Conservation (phyloP, 2,329 filamentous ascomycete genomes). For the Cladosporium sp. region DNA sequence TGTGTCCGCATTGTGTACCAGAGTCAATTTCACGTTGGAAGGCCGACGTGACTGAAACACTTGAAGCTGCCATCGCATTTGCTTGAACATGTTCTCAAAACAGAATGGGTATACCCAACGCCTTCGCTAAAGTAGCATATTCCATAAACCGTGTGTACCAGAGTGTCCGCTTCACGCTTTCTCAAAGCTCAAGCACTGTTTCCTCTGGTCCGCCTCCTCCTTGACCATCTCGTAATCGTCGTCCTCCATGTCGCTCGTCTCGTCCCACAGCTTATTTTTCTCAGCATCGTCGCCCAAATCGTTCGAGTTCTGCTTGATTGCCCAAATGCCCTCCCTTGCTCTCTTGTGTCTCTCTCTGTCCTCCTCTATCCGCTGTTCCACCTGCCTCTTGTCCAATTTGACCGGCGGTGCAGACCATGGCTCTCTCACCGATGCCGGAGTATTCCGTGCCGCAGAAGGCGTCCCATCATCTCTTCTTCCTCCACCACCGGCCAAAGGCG, state of each 20-base stretch:
- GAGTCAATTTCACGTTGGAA: no score
- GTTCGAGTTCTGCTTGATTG: conserved; percentile 51
- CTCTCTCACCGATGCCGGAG: conserved; percentile 19
- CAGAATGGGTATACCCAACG: conserved; percentile 3
- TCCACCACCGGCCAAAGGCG: conserved; percentile 13
- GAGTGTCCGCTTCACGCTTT: background rate
- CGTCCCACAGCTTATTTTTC: conserved; percentile 78
- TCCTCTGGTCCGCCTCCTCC: conserved; percentile 65
- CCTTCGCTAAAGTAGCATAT: conserved; percentile 6
- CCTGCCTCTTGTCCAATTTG: conserved; percentile 74
- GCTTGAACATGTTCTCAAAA: background rate
- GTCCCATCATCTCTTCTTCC: background rate
- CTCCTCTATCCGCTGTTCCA: conserved; percentile 95
- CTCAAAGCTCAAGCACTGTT: conserved; percentile 43
- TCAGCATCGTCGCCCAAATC: conserved; percentile 60
- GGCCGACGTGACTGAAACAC: background rate
- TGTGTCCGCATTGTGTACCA: no score
- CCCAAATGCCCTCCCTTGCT: conserved; percentile 88
- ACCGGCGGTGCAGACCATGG: conserved; percentile 22
- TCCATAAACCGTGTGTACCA: background rate
- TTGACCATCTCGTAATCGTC: conserved; percentile 75
- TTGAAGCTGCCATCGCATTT: background rate
- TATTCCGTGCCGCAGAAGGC: conserved; percentile 15
- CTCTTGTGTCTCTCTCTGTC: conserved; percentile 93
- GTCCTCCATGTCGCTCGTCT: conserved; percentile 78